Evolutionary conservation across 805 yeast genomes (phyloP), one percentile per base, ranked within the genome.

Genomic region (Candida andamanensis): DNA sequence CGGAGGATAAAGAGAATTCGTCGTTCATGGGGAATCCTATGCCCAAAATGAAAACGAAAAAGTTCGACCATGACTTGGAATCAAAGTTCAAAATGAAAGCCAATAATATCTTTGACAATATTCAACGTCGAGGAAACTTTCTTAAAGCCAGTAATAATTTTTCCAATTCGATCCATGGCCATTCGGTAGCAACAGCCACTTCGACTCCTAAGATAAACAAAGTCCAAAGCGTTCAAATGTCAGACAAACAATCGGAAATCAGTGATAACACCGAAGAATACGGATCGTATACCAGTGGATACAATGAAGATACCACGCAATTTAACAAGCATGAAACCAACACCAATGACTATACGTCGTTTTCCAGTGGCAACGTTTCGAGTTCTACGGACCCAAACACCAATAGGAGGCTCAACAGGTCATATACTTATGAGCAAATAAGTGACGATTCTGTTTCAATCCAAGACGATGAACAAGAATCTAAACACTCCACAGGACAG

Each of bases 81-180:
- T 52, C 56, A 32, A 61, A 56, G 29, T 64, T 59, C 35, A 45
- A 54, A 32, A 49, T 50, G 26, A 63, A 64, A 38, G 70, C 70
- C 12, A 52, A 64, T 33, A 52, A 58, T 29, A 45, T 64, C 2
- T 64, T 63, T 41, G 57, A 56, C 15, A 58, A 62, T 37, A 51
- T 64, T 17, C 65, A 62, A 34, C 56, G 54, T 35, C 46, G 59
- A 36, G 68, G 67, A 2, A 54, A 47, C 26, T 29, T 37, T 23
- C 28, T 34, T n/a, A 35, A 39, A 27, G 36, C 41, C 6, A 31
- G 37, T 9, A 24, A 19, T 15, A 25, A 13, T 13, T 8, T 20
- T 14, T 24, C 32, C 11, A 28, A 16, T 11, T 23, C 20, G 12
- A 15, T 24, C 15, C 30, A 35, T 17, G 17, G 11, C 15, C 13